Evolutionary conservation across 2,329 filamentous ascomycete genomes (phyloP), one percentile per base, ranked within the genome.

Genomic region (Phaeophleospora eucalypticola): DNA sequence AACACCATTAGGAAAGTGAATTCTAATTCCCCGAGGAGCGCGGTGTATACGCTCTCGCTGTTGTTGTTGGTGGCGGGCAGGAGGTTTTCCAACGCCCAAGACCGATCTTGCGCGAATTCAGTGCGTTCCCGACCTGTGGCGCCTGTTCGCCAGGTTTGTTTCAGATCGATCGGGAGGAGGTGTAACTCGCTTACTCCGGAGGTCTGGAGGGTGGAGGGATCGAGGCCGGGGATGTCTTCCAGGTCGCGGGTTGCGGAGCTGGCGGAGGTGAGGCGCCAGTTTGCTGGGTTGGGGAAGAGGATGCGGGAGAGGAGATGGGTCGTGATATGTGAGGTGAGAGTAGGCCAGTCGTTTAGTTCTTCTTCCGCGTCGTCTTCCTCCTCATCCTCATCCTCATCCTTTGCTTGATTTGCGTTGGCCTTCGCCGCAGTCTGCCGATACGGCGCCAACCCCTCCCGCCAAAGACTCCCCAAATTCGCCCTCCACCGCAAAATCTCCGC

Each of bases 1-100:
- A 84, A 58, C 2, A 81, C 71, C 76, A 81, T 82, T 8, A 83
- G 63, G 56, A 84, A 84, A 24, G 73, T 73, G 57, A 83, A 81
- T 54, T 84, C 79, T 45, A 84, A 58, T 57, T 84, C 81, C 14
- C 79, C 81, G 12, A 84, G 61, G 10, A 70, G 62, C 14, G 61
- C 61, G n/a, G n/a, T n/a, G n/a, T n/a, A n/a, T n/a, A n/a, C n/a
- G n/a, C 15, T 54, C 57, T 29, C 48, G 34, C 18, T 60, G 24
- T 7, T 29, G 24, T 29, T 29, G 24, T 7, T 7, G 24, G 12
- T 29, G 6, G 24, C 24, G 7, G 24, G 12, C 6, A 12, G 24
- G 10, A 84, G 57, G 33, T 80, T 71, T 0, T 71, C 71, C 19
- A 84, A 64, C 16, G 78, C 78, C 81, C 81, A 84, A 2, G 77